Conservation (phyloP, 805 yeast genomes). For the Clavispora phyllophila region DNA sequence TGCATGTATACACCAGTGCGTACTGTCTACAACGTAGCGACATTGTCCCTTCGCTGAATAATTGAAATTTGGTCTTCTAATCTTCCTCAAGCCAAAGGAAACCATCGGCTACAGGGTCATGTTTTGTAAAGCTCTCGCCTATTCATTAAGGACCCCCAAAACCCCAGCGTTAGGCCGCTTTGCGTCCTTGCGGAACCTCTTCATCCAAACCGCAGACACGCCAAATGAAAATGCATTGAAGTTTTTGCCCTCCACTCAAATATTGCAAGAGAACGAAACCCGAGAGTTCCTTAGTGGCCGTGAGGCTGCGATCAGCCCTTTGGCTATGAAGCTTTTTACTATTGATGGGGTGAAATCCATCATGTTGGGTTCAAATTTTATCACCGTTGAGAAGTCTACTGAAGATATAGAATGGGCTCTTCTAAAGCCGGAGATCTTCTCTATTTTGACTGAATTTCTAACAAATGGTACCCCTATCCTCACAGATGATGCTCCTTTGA, state of each 20-base stretch:
- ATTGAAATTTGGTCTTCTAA: not conserved
- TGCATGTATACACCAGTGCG: not conserved
- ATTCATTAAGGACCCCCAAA: not conserved
- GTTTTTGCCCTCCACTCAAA: conserved; percentile 68
- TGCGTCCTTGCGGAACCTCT: conserved; percentile 25
- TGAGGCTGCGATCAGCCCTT: conserved; percentile 70
- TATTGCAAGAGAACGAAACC: conserved; percentile 57
- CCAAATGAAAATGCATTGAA: conserved; percentile 86
- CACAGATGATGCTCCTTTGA: conserved; percentile 19
- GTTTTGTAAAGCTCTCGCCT: not conserved
- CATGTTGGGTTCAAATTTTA: conserved; percentile 78
- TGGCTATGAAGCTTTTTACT: conserved; percentile 69
- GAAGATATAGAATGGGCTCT: conserved; percentile 53
- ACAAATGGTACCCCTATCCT: conserved; percentile 54
- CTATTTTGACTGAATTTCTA: conserved; percentile 50
- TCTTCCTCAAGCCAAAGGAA: not conserved
- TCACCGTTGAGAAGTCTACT: conserved; percentile 66
- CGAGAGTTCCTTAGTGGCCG: conserved; percentile 70
- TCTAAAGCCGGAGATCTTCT: conserved; percentile 63
- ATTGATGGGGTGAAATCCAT: conserved; percentile 73
- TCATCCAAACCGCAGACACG: conserved; percentile 79
- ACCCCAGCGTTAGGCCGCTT: not conserved
- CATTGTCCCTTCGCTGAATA: not conserved
- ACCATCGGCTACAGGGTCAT: not conserved
- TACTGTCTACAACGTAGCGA: not conserved